A percentile compares a stretch with the other conserved stretches of the same genome.
phyloP scores from a whole-genome alignment of 179 eudicot genomes.

The Vitellaria paradoxa region DNA sequence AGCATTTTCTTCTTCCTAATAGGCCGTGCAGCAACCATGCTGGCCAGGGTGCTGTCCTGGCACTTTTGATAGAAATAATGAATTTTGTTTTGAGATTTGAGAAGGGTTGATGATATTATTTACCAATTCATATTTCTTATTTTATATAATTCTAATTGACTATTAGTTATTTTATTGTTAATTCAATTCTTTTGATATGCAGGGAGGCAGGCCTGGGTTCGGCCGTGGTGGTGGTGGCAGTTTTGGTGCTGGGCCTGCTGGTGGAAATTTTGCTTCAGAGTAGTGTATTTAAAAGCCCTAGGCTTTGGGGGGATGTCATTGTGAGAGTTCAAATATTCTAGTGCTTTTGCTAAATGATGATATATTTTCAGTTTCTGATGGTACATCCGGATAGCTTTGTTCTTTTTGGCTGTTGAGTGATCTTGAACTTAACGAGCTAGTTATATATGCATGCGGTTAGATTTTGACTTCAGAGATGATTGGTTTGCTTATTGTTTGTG shows the following conservation, averaged over 20 bases:
- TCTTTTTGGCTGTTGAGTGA: no score
- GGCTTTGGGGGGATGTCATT: not conserved
- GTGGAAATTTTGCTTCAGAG: slow-evolving; percentile 13
- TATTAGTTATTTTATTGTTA: not conserved
- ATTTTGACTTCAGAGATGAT: no score
- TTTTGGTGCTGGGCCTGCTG: slow-evolving; percentile 35
- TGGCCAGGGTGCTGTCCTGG: not conserved
- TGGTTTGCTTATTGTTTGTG: not conserved
- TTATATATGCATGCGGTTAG: no score
- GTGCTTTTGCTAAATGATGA: not conserved
- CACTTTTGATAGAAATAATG: not conserved
- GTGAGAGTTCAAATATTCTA: not conserved
- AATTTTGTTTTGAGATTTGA: not conserved
- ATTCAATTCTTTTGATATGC: slow-evolving; percentile 16
- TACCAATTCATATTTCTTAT: not conserved
- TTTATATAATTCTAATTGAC: no score
- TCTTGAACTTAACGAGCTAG: no score
- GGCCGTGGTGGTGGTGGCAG: slow-evolving; percentile 89
- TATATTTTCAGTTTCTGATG: not conserved
- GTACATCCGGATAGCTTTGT: not conserved
- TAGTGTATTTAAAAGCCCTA: not conserved
- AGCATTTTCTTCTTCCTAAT: not conserved
- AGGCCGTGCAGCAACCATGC: not conserved
- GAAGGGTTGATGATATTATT: not conserved
- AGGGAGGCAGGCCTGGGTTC: slow-evolving; percentile 73